Percentiles rank a stretch among this genome's conserved stretches.
Conservation (phyloP, 2,329 filamentous ascomycete species). For the Fusarium xylarioides region DNA sequence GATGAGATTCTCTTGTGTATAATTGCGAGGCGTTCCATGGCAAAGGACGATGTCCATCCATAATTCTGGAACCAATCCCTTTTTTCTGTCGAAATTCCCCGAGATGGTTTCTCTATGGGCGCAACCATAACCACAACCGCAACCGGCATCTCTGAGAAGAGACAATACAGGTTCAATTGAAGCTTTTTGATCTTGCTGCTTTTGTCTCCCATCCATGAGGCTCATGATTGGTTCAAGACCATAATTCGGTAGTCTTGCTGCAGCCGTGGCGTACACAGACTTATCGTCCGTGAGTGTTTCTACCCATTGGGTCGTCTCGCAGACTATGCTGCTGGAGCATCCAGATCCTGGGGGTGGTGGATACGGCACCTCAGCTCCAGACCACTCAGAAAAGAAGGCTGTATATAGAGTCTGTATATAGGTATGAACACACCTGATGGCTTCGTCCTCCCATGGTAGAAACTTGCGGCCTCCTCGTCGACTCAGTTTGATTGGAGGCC, state of each 20-base stretch:
- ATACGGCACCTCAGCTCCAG: background rate
- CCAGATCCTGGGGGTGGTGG: background rate
- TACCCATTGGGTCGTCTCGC: background rate
- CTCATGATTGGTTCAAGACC: background rate
- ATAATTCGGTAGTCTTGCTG: background rate
- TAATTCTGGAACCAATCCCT: background rate
- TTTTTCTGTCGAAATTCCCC: background rate
- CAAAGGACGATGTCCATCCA: background rate
- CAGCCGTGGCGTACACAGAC: background rate
- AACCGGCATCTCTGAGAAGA: background rate
- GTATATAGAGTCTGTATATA: background rate
- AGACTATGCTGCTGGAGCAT: background rate
- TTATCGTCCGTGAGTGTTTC: background rate
- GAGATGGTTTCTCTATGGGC: background rate
- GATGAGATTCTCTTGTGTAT: background rate
- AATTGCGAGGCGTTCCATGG: background rate
- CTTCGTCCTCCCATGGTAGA: background rate
- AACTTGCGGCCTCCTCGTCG: background rate
- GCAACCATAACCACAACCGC: too few species aligned
- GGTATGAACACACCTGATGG: background rate
- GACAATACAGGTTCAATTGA: background rate
- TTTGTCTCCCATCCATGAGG: background rate
- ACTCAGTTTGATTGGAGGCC: background rate
- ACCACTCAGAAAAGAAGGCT: background rate
- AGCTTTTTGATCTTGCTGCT: background rate